Percentiles rank a stretch among this genome's conserved stretches.
phyloP scores from a whole-genome alignment of 1,284 basidiomycete genomes.

The Ganoderma resinaceum region DNA sequence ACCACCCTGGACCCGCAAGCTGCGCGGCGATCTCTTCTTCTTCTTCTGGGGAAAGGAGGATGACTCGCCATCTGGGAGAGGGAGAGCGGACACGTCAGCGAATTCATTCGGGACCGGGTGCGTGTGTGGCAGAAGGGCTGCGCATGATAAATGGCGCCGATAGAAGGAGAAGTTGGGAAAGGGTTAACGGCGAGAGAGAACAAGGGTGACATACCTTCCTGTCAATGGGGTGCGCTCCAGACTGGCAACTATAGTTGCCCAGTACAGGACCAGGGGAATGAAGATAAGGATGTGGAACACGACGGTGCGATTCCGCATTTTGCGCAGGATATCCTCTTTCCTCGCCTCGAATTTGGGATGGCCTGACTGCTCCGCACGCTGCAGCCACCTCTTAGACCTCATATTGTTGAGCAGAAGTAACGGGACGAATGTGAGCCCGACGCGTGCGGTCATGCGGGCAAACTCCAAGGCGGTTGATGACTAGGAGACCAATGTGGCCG shows the following conservation, averaged over 20 bases:
- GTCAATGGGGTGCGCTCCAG: conserved; percentile 86
- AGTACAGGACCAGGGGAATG: conserved; percentile 75
- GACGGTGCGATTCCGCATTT: conserved; percentile 55
- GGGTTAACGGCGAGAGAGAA: not conserved
- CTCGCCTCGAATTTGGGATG: conserved; percentile 57
- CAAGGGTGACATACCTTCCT: conserved; percentile 64
- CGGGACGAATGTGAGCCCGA: conserved; percentile 77
- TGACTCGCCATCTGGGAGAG: conserved; percentile 75
- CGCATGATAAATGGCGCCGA: conserved; percentile 1
- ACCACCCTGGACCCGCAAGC: conserved; percentile 86
- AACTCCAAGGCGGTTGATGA: conserved; percentile 63
- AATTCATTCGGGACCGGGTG: not conserved
- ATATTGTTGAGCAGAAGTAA: conserved; percentile 64
- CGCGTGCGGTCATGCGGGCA: conserved; percentile 67
- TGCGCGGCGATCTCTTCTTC: conserved; percentile 84
- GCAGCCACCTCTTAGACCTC: conserved; percentile 57
- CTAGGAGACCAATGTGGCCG: conserved; percentile 40
- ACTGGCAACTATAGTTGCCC: conserved; percentile 77
- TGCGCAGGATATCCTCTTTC: conserved; percentile 52
- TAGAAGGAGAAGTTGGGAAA: not conserved
- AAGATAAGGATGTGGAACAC: conserved; percentile 67
- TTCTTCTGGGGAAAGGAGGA: conserved; percentile 89
- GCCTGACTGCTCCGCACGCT: conserved; percentile 58
- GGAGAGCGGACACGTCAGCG: conserved; percentile 5
- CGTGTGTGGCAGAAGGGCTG: not conserved